Evolutionary conservation across 331 rosid genomes (phyloP).

Genomic region (Ulmus americana): DNA sequence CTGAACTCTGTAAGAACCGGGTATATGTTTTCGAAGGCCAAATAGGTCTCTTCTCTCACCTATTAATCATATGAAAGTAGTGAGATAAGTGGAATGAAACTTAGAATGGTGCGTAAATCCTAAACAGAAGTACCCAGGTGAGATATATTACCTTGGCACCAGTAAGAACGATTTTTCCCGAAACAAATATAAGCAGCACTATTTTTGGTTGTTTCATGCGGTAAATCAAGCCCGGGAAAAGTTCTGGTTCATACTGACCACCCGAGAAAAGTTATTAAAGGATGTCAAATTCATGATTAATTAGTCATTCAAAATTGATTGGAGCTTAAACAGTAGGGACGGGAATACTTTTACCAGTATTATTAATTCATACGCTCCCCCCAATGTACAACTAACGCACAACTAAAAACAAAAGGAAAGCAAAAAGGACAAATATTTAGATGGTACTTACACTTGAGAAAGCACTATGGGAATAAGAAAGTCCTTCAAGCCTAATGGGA

Average conservation of each 20-base stretch:
- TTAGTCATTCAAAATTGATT: too few relatives aligned
- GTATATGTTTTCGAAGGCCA: constrained; percentile 91
- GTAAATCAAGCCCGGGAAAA: constrained; percentile 85
- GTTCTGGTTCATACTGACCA: constrained; percentile 87
- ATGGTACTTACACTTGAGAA: constrained; percentile 72
- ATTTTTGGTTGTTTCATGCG: constrained; percentile 94
- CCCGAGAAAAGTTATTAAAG: not conserved
- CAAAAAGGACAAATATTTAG: not conserved
- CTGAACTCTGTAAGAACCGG: constrained; percentile 91
- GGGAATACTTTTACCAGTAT: too few relatives aligned
- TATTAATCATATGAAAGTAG: constrained; percentile 8
- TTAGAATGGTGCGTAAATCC: not conserved
- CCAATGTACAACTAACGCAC: too few relatives aligned
- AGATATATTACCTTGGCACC: constrained; percentile 69
- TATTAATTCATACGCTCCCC: too few relatives aligned
- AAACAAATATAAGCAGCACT: constrained; percentile 82
- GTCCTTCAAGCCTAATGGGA: constrained; percentile 89
- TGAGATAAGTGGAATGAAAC: not conserved
- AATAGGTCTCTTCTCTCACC: constrained; percentile 91
- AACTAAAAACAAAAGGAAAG: not conserved
- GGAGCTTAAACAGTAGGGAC: too few relatives aligned
- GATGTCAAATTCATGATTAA: not conserved
- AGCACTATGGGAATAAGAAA: constrained; percentile 82
- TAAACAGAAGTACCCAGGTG: not conserved
- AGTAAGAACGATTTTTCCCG: constrained; percentile 86